phyloP scores from a whole-genome alignment of 148 eudicot genomes.

The Vaccinium vitisidaea region DNA sequence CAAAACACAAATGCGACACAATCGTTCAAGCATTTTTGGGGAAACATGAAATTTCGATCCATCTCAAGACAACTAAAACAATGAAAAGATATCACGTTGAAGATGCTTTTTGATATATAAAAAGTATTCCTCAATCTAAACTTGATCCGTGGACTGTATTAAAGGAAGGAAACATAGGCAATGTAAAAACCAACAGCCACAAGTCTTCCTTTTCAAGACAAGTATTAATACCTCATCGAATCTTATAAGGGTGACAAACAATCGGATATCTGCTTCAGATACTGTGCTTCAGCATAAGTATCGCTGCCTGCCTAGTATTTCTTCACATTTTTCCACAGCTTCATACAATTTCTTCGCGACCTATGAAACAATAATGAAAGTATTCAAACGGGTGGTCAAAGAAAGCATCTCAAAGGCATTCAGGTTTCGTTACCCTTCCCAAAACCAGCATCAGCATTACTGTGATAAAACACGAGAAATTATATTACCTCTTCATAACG shows the following conservation, averaged over 20 bases:
- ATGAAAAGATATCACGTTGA: not conserved
- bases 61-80: not conserved
- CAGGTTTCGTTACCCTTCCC: not conserved
- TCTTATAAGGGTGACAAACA: conserved; percentile 84
- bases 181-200: not conserved
- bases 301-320: conserved; percentile 64
- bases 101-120: not conserved
- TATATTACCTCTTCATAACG: conserved; percentile 69
- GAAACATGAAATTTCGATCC: not conserved
- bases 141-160: not conserved
- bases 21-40: not conserved
- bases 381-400: conserved; percentile 1
- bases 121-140: not conserved
- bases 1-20: not conserved
- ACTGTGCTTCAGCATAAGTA: conserved; percentile 68
- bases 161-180: not conserved
- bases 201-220: not conserved
- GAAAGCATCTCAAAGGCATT: not conserved
- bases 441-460: too few relatives aligned
- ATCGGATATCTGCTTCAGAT: conserved; percentile 72
- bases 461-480: not conserved
- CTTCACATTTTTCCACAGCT: conserved; percentile 85
- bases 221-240: conserved; percentile 81
- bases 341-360: conserved; percentile 64
- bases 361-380: conserved; percentile 27